Conservation (phyloP, 148 eudicot species). For the Nepenthes gracilis region DNA sequence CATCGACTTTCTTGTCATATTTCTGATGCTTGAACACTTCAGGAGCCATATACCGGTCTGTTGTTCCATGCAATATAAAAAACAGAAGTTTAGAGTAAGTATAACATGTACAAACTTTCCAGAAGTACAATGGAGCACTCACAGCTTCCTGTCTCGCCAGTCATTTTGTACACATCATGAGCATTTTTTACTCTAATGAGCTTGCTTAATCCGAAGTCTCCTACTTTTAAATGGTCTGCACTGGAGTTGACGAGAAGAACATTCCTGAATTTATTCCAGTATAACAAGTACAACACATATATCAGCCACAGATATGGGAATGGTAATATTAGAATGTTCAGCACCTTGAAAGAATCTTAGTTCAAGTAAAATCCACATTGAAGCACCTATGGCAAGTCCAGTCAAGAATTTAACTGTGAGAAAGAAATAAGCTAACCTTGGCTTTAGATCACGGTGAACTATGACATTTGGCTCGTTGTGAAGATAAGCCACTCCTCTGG, state of each 20-base stretch:
- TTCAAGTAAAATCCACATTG: background rate
- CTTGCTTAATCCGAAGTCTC: constrained; percentile 98
- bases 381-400: too few relatives aligned
- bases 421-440: constrained; percentile 47
- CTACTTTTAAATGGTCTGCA: constrained; percentile 96
- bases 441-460: constrained; percentile 86
- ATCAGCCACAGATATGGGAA: background rate
- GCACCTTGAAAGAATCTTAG: background rate
- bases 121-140: constrained; percentile 6
- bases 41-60: constrained; percentile 99
- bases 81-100: background rate
- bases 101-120: background rate
- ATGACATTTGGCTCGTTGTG: constrained; percentile 95
- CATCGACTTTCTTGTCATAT: constrained; percentile 96
- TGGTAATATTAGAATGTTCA: background rate
- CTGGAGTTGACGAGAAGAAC: constrained; percentile 86
- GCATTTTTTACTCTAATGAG: constrained; percentile 81
- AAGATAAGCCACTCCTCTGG: constrained; percentile 94
- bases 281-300: background rate
- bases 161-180: constrained; percentile 92
- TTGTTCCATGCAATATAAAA: constrained; percentile 7
- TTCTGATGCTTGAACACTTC: constrained; percentile 94
- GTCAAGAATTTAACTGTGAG: too few relatives aligned
- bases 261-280: constrained; percentile 41
- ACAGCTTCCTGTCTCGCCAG: constrained; percentile 99